These are phyloP conservation scores for Aspergillus thermomutatus DNA, from an alignment of 2,329 filamentous ascomycete genomes.

Conservation along the genomic window DNA sequence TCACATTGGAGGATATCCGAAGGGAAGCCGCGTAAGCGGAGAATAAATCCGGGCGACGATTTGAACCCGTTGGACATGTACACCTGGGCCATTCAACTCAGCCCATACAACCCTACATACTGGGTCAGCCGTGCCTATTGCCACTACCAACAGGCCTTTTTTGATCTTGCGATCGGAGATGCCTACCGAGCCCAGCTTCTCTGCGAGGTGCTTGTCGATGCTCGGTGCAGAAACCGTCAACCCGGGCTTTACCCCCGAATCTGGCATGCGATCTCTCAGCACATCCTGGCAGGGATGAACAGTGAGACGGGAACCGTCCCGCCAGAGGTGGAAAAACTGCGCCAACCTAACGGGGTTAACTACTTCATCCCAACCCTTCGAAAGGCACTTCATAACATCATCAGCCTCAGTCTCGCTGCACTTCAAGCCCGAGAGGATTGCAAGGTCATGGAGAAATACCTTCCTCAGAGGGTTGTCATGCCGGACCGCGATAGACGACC, in stretches of 20 bases:
- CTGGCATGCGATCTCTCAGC: conserved; percentile 33
- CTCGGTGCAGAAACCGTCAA: conserved; percentile 16
- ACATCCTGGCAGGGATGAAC: conserved; percentile 22
- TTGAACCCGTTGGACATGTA: conserved; percentile 34
- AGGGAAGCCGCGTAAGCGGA: conserved; percentile 6
- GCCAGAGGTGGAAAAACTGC: conserved; percentile 16
- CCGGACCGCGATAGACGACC: conserved; percentile 19
- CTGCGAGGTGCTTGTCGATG: conserved; percentile 27
- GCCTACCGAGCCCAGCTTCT: conserved; percentile 34
- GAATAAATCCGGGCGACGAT: neutral
- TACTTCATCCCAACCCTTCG: conserved; percentile 28
- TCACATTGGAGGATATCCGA: conserved; percentile 24
- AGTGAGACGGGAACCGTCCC: conserved; percentile 1
- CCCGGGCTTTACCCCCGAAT: conserved; percentile 28
- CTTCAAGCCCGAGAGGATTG: conserved; percentile 32
- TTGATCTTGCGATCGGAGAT: conserved; percentile 37
- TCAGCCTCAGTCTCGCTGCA: conserved; percentile 27
- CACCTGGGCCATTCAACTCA: conserved; percentile 32
- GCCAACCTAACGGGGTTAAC: conserved; percentile 24
- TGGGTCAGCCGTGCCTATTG: conserved; percentile 36
- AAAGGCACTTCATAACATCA: conserved; percentile 28
- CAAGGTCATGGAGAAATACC: conserved; percentile 15
- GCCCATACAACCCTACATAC: conserved; percentile 37
- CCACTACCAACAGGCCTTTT: conserved; percentile 30
- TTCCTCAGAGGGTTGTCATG: conserved; percentile 15